A percentile compares a stretch with the other conserved stretches of the same genome.
phyloP scores from a whole-genome alignment of 169 alveolate species.

The Plasmodium cynomolgi region DNA sequence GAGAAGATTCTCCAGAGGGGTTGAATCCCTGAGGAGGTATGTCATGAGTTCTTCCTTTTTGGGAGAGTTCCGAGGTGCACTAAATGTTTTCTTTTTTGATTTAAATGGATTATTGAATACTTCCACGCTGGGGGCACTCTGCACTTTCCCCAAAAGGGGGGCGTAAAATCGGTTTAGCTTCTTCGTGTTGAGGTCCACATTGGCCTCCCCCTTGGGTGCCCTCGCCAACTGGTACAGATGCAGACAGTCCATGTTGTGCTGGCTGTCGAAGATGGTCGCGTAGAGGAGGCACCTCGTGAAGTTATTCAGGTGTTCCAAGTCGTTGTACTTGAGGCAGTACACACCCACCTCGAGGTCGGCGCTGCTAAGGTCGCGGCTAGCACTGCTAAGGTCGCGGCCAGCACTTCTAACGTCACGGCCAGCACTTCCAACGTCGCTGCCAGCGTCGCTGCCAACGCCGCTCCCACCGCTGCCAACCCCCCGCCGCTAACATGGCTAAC shows the following conservation, averaged over 20 bases:
- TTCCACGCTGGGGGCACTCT: neutral
- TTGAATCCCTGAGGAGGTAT: neutral
- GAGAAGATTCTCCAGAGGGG: neutral
- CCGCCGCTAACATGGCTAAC: neutral
- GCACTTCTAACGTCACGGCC: too few species aligned
- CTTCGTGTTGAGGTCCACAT: neutral
- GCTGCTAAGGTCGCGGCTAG: neutral
- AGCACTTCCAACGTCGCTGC: too few species aligned
- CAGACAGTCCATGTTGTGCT: slow-evolving; percentile 27
- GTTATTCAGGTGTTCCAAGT: slow-evolving; percentile 6
- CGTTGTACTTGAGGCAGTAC: slow-evolving; percentile 3
- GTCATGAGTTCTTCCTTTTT: neutral
- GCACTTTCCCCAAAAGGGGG: neutral
- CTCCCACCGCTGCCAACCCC: too few species aligned
- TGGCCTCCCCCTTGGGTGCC: neutral
- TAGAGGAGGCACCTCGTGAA: slow-evolving; percentile 10
- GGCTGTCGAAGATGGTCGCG: slow-evolving; percentile 43
- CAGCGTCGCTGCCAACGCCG: too few species aligned
- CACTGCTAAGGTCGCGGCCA: too few species aligned
- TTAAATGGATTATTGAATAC: neutral
- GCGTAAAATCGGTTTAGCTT: neutral
- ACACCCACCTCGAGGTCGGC: neutral
- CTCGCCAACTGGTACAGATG: neutral
- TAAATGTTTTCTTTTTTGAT: neutral
- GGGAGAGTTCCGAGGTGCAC: neutral